phyloP scores from a whole-genome alignment of 441 rosid species.

The Bocquillonia castaneifolia region DNA sequence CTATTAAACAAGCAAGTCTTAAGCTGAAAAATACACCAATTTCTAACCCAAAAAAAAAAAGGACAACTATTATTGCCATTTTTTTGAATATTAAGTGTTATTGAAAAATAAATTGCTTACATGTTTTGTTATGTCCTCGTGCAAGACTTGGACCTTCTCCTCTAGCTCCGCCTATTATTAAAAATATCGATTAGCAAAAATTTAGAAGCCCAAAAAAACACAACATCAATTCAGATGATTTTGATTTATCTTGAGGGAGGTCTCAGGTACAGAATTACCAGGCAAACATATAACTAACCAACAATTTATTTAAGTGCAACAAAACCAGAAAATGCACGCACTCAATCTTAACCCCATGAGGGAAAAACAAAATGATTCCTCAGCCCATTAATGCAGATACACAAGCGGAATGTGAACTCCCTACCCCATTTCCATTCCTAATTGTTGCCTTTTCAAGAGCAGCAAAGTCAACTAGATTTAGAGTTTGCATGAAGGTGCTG shows the following conservation, averaged over 20 bases:
- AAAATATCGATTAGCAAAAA: no score
- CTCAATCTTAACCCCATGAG: no score
- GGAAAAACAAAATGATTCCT: no score
- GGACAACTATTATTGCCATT: neutral
- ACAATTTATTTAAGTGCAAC: no score
- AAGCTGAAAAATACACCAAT: neutral
- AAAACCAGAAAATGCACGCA: no score
- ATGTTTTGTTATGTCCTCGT: slow-evolving; percentile 71
- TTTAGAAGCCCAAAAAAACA: slow-evolving; percentile 6
- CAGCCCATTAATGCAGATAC: no score
- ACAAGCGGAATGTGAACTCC: no score
- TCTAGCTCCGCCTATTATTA: slow-evolving; percentile 71
- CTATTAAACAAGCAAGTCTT: neutral
- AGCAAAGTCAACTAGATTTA: neutral
- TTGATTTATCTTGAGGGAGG: no score
- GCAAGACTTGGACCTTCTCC: slow-evolving; percentile 57
- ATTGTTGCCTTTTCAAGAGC: neutral
- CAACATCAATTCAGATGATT: slow-evolving; percentile 6
- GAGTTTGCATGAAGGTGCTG: neutral
- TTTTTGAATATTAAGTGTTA: slow-evolving; percentile 14
- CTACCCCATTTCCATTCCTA: no score
- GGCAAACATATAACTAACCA: no score
- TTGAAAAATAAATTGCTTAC: slow-evolving; percentile 41
- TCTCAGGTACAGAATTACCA: no score
- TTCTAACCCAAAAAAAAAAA: neutral